Conservation (phyloP, 2,329 filamentous ascomycete genomes). For the Colletotrichum euphorbiae region DNA sequence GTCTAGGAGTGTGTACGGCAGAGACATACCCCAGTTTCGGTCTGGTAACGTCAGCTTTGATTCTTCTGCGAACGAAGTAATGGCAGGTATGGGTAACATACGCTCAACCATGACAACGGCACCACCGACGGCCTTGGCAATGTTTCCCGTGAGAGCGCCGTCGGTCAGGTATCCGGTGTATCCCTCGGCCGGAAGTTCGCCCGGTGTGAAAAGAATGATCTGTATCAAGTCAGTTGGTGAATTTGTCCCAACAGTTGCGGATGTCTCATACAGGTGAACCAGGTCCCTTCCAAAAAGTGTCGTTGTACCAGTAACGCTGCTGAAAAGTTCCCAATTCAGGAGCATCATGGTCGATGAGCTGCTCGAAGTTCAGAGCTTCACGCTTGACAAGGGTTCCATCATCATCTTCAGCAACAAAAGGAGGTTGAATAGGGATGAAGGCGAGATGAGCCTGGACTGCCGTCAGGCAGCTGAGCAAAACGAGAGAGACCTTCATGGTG, state of each 20-base stretch:
- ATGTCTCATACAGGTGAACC: constrained; percentile 60
- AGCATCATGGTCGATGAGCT: constrained; percentile 69
- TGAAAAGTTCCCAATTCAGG: constrained; percentile 54
- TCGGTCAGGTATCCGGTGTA: constrained; percentile 65
- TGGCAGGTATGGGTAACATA: constrained; percentile 41
- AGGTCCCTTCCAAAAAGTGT: constrained; percentile 63
- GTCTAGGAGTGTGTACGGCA: constrained; percentile 62
- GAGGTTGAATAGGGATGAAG: constrained; percentile 28
- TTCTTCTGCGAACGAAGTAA: not conserved
- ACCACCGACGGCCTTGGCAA: constrained; percentile 64
- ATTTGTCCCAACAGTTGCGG: no score
- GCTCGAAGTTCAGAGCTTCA: constrained; percentile 55
- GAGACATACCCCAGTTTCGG: constrained; percentile 68
- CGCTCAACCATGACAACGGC: constrained; percentile 68
- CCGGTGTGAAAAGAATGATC: constrained; percentile 64
- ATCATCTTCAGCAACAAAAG: constrained; percentile 13
- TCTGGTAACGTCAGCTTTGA: constrained; percentile 49
- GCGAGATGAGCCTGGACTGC: constrained; percentile 19
- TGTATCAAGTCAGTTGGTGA: constrained; percentile 39
- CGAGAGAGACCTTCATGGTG: constrained; percentile 33
- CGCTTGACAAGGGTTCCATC: constrained; percentile 26
- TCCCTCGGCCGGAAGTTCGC: constrained; percentile 59
- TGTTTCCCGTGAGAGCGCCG: constrained; percentile 59
- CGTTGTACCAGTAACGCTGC: constrained; percentile 65
- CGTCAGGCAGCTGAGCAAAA: constrained; percentile 26